phyloP scores from a whole-genome alignment of 805 yeast genomes.

The Yarrowia yakushimensis region DNA sequence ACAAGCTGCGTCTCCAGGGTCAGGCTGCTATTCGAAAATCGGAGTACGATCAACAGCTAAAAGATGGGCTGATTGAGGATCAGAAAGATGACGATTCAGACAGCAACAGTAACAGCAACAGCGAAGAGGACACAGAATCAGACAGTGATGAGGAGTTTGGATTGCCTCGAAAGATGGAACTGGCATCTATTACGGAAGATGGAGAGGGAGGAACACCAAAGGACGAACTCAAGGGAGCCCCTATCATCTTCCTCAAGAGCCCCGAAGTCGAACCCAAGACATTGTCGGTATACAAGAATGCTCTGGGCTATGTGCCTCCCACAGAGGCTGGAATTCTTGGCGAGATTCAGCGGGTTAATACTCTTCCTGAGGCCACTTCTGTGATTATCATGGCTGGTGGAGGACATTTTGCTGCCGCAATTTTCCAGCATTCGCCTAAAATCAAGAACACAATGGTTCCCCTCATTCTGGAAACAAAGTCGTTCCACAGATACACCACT shows the following conservation, averaged over 20 bases:
- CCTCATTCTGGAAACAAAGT: conserved; percentile 54
- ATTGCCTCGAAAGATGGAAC: conserved; percentile 1
- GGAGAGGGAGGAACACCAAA: neutral
- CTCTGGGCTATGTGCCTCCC: neutral
- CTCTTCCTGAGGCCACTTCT: conserved; percentile 40
- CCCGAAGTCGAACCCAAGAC: conserved; percentile 11
- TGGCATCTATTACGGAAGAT: conserved; percentile 1
- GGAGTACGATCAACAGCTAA: neutral
- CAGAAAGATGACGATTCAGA: neutral
- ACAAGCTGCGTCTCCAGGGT: conserved; percentile 13
- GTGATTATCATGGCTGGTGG: conserved; percentile 94
- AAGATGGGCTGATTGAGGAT: neutral
- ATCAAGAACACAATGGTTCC: conserved; percentile 48
- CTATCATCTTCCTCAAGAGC: neutral
- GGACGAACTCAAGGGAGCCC: conserved; percentile 8
- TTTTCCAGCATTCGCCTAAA: conserved; percentile 64
- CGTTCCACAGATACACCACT: conserved; percentile 92
- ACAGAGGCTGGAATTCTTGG: conserved; percentile 1
- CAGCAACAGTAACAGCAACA: conserved; percentile 13
- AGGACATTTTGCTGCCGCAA: conserved; percentile 97
- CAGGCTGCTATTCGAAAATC: conserved; percentile 4
- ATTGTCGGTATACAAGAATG: neutral
- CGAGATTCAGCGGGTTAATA: conserved; percentile 12
- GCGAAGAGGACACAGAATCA: conserved; percentile 8
- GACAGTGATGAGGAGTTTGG: conserved; percentile 19